Conservation (phyloP, 2,329 filamentous ascomycete species). For the Sporothrix brunneoviolacea region DNA sequence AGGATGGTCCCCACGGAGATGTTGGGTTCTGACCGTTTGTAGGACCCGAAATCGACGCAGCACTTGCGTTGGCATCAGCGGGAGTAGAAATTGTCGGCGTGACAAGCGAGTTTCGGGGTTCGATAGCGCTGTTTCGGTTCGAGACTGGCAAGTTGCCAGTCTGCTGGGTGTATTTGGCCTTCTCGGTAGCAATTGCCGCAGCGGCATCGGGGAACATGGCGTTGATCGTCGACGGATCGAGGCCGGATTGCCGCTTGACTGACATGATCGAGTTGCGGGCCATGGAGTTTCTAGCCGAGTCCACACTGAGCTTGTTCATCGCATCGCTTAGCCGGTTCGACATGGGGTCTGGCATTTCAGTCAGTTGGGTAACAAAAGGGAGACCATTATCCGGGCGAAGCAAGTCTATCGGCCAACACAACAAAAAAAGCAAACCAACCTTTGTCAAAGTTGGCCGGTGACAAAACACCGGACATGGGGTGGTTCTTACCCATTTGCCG, state of each 20-base stretch:
- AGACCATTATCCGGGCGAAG: too few species aligned
- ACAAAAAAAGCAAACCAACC: slow-evolving; percentile 42
- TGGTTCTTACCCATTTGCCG: slow-evolving; percentile 99
- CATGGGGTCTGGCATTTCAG: slow-evolving; percentile 70
- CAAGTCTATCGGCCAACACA: background rate
- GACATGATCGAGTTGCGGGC: slow-evolving; percentile 72
- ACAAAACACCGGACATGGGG: slow-evolving; percentile 91
- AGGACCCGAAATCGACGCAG: slow-evolving; percentile 54
- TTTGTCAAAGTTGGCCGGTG: slow-evolving; percentile 94
- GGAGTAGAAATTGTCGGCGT: slow-evolving; percentile 69
- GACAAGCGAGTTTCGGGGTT: slow-evolving; percentile 66
- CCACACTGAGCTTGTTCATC: slow-evolving; percentile 89
- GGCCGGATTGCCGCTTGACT: slow-evolving; percentile 86
- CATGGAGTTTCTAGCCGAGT: slow-evolving; percentile 79
- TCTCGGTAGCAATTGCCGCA: slow-evolving; percentile 96
- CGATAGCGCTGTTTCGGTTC: slow-evolving; percentile 84
- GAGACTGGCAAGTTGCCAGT: slow-evolving; percentile 85
- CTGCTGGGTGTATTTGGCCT: slow-evolving; percentile 93
- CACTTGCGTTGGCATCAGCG: slow-evolving; percentile 54
- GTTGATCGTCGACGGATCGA: slow-evolving; percentile 89
- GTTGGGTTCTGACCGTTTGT: slow-evolving; percentile 59
- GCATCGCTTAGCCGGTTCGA: slow-evolving; percentile 91
- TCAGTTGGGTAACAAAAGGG: slow-evolving; percentile 4
- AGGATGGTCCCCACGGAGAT: slow-evolving; percentile 69
- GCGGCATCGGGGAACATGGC: slow-evolving; percentile 99